These are phyloP conservation scores for Pseudopithomyces chartarum DNA, from an alignment of 2,329 filamentous ascomycete genomes.

Conservation along the genomic window DNA sequence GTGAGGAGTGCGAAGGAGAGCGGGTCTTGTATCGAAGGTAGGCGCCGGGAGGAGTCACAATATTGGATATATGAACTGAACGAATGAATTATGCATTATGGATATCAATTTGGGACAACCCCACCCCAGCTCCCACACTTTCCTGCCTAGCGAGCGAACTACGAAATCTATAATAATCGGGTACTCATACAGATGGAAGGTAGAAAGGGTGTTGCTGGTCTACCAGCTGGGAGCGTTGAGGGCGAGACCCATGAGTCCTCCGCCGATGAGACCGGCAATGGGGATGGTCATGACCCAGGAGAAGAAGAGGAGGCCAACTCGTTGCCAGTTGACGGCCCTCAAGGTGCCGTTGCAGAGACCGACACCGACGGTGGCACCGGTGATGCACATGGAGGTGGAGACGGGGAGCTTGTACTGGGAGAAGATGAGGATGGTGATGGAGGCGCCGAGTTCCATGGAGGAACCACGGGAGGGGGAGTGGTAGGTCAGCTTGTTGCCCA, in stretches of 20 bases:
- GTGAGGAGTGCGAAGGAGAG: no score
- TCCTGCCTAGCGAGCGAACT: background rate
- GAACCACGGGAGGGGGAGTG: constrained; percentile 61
- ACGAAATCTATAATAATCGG: background rate
- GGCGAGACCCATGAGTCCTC: constrained; percentile 48
- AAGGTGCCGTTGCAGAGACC: constrained; percentile 73
- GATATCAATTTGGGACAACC: background rate
- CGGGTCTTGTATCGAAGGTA: no score
- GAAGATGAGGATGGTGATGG: constrained; percentile 75
- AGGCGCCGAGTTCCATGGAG: constrained; percentile 79
- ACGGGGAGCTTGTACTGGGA: constrained; percentile 74
- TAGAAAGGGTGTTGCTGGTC: background rate
- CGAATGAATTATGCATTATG: background rate
- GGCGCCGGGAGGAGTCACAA: no score
- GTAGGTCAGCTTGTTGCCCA: constrained; percentile 75
- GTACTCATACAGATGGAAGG: background rate
- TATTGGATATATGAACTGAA: no score
- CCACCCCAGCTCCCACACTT: no score
- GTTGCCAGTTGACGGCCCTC: constrained; percentile 72
- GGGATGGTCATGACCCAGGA: constrained; percentile 65
- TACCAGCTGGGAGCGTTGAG: constrained; percentile 57
- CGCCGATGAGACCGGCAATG: constrained; percentile 59
- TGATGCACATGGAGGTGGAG: constrained; percentile 70
- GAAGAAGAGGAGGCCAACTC: constrained; percentile 67
- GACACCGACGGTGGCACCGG: constrained; percentile 75